Percentiles rank a stretch among this genome's conserved stretches.
phyloP scores from a whole-genome alignment of 2,329 filamentous ascomycete genomes.

The Colletotrichum theobromicola region DNA sequence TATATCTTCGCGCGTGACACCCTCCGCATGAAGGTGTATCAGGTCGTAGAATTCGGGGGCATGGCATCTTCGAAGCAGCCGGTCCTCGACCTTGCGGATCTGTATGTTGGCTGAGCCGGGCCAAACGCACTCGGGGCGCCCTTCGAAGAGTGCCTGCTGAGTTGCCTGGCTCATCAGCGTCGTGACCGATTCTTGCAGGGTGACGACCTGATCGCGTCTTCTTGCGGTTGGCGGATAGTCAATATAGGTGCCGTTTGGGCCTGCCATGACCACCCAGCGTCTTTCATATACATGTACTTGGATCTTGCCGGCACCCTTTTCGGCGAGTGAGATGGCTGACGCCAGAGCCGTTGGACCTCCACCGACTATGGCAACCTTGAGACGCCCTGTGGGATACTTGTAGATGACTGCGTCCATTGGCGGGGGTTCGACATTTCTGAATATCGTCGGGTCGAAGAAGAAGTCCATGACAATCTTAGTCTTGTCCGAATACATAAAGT shows the following conservation, averaged over 20 bases:
- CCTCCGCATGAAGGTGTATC: conserved; percentile 36
- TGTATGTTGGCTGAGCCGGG: conserved; percentile 41
- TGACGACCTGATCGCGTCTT: neutral
- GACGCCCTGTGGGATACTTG: neutral
- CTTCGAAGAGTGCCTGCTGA: conserved; percentile 23
- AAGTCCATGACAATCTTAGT: neutral
- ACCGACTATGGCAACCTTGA: neutral
- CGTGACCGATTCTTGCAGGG: neutral
- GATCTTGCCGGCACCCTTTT: conserved; percentile 34
- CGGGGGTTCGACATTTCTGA: neutral
- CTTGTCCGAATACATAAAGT: neutral
- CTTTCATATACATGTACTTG: conserved; percentile 41
- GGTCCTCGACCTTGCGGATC: conserved; percentile 41
- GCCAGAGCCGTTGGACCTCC: neutral
- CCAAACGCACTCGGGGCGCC: conserved; percentile 38
- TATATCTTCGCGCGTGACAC: conserved; percentile 32
- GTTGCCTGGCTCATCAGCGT: neutral
- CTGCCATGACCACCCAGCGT: conserved; percentile 31
- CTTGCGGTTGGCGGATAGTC: conserved; percentile 30
- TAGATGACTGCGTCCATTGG: neutral
- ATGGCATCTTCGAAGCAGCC: conserved; percentile 36
- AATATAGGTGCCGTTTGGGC: conserved; percentile 22
- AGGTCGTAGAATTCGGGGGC: conserved; percentile 32
- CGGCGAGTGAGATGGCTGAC: conserved; percentile 27
- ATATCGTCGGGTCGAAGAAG: neutral